These are phyloP conservation scores for Trametes cinnabarina DNA, from an alignment of 768 basidiomycete genomes.

Conservation along the genomic window DNA sequence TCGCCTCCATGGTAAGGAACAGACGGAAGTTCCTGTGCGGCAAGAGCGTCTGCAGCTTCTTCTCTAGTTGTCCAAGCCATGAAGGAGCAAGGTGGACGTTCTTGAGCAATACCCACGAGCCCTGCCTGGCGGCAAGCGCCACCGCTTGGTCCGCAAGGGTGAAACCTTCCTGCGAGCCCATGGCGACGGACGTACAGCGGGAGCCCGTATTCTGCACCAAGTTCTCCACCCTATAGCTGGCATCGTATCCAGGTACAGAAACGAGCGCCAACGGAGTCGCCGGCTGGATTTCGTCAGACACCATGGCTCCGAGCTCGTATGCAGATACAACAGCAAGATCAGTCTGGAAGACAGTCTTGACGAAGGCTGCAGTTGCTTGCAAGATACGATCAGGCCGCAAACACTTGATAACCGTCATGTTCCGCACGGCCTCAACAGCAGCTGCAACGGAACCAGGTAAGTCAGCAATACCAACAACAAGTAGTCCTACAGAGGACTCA, in stretches of 20 bases:
- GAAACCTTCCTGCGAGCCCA: constrained; percentile 99
- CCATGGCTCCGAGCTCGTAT: constrained; percentile 76
- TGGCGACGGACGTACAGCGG: constrained; percentile 87
- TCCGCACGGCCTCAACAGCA: constrained; percentile 70
- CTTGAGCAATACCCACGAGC: constrained; percentile 95
- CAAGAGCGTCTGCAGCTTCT: constrained; percentile 89
- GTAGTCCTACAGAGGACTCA: constrained; percentile 40
- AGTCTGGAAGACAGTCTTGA: constrained; percentile 70
- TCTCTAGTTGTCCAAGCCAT: constrained; percentile 95
- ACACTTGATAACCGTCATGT: constrained; percentile 81
- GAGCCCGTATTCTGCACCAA: constrained; percentile 74
- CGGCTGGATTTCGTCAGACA: constrained; percentile 74
- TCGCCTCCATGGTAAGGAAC: constrained; percentile 98
- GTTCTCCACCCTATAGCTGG: constrained; percentile 93
- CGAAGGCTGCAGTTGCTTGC: constrained; percentile 77
- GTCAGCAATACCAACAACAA: neutral
- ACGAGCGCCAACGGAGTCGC: constrained; percentile 85
- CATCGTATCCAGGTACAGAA: constrained; percentile 95
- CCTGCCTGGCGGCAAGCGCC: constrained; percentile 85
- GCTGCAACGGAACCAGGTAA: constrained; percentile 43
- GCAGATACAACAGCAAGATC: constrained; percentile 74
- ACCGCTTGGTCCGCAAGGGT: constrained; percentile 95
- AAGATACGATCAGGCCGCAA: constrained; percentile 90
- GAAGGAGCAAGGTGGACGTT: constrained; percentile 95
- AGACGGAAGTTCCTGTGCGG: constrained; percentile 91